phyloP scores from a whole-genome alignment of 352 stramenopile species.

The Phytophthora cryptogea region DNA sequence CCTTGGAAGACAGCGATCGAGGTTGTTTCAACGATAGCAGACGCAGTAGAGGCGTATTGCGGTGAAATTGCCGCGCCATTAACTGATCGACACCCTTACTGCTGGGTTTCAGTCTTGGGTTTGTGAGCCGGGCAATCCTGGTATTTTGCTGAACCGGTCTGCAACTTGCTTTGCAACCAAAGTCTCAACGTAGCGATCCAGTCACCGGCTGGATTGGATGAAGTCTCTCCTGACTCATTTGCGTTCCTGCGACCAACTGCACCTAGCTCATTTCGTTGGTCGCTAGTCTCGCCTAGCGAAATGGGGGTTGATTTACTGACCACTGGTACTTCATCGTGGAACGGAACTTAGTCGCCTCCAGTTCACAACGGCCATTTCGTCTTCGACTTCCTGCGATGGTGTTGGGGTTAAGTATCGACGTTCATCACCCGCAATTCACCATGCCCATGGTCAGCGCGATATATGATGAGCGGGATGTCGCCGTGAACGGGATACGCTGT shows the following conservation, averaged over 20 bases:
- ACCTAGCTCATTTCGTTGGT: slow-evolving; percentile 3
- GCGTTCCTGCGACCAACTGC: slow-evolving; percentile 6
- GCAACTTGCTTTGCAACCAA: slow-evolving; percentile 5
- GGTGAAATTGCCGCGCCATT: not conserved
- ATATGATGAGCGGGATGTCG: slow-evolving; percentile 6
- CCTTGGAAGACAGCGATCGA: not conserved
- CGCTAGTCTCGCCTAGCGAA: slow-evolving; percentile 8
- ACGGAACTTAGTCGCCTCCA: not conserved
- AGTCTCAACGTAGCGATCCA: not conserved
- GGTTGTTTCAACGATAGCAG: not conserved
- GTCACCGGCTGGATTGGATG: slow-evolving; percentile 4
- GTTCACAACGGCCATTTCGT: not conserved
- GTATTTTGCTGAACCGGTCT: slow-evolving; percentile 2
- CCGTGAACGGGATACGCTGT: not conserved
- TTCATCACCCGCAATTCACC: not conserved
- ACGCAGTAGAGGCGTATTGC: not conserved
- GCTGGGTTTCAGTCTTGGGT: not conserved
- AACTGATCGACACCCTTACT: not conserved
- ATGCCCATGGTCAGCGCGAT: slow-evolving; percentile 1
- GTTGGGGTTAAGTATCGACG: not conserved
- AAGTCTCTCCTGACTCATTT: slow-evolving; percentile 17
- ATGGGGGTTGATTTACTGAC: slow-evolving; percentile 17
- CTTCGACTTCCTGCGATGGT: not conserved
- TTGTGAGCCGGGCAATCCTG: slow-evolving; percentile 1
- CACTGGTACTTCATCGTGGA: not conserved